Evolutionary conservation across 805 yeast species (phyloP).

Genomic region (Yamadazyma ubonensis): DNA sequence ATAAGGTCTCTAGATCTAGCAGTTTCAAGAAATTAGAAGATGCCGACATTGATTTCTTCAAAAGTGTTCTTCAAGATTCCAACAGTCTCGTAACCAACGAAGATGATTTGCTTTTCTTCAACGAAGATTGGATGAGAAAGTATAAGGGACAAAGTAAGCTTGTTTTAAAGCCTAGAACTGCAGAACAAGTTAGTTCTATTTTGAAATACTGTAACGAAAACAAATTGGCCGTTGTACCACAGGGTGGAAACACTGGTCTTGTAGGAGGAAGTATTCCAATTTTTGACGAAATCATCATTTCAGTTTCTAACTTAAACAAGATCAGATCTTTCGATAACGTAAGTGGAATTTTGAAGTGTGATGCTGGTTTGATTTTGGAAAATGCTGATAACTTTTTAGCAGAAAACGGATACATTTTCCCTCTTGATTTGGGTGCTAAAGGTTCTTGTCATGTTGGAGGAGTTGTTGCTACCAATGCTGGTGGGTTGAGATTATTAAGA

Average conservation of each 20-base stretch:
- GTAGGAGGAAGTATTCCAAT: conserved; percentile 95
- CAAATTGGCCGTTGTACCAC: conserved; percentile 85
- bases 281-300: conserved; percentile 83
- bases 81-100: conserved; percentile 51
- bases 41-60: conserved; percentile 61
- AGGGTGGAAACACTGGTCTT: conserved; percentile 95
- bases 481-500: conserved; percentile 83
- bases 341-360: conserved; percentile 83
- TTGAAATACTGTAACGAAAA: conserved; percentile 76
- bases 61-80: conserved; percentile 51
- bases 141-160: conserved; percentile 83
- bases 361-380: conserved; percentile 89
- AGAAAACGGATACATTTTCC: conserved; percentile 86
- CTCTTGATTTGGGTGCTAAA: conserved; percentile 92
- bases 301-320: conserved; percentile 68
- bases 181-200: conserved; percentile 74
- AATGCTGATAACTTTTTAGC: conserved; percentile 75
- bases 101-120: conserved; percentile 67
- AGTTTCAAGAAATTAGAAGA: conserved; percentile 51
- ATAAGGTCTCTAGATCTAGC: conserved; percentile 50
- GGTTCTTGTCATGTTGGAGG: conserved; percentile 98
- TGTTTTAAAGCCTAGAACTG: conserved; percentile 78
- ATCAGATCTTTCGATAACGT: conserved; percentile 78
- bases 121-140: conserved; percentile 94
- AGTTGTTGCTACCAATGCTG: conserved; percentile 93